Conservation (phyloP, 2,329 filamentous ascomycete genomes). For the Fusarium sp. region DNA sequence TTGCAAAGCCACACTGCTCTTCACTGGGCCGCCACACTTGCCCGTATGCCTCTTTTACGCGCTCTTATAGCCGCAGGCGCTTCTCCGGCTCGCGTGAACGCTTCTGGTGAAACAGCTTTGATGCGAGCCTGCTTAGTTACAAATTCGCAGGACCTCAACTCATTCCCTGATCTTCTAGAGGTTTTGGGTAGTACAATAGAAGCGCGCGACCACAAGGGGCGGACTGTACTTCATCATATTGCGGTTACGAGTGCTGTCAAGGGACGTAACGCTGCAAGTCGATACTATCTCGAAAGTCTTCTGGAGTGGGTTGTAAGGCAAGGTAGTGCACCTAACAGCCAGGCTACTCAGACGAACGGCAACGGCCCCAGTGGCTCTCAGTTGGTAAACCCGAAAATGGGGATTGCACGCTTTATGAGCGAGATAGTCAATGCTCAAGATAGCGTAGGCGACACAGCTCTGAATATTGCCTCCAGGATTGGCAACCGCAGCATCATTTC, state of each 20-base stretch:
- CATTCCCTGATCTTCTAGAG: slow-evolving; percentile 91
- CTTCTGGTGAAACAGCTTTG: slow-evolving; percentile 89
- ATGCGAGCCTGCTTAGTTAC: slow-evolving; percentile 94
- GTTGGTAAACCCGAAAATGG: slow-evolving; percentile 74
- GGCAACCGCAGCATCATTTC: slow-evolving; percentile 95
- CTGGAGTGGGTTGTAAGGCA: slow-evolving; percentile 95
- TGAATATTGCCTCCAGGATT: slow-evolving; percentile 93
- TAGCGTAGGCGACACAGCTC: slow-evolving; percentile 91
- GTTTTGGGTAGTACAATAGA: slow-evolving; percentile 91
- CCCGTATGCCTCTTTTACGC: slow-evolving; percentile 84
- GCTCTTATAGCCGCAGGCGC: slow-evolving; percentile 87
- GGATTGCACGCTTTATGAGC: slow-evolving; percentile 92
- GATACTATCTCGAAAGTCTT: slow-evolving; percentile 95
- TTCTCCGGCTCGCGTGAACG: slow-evolving; percentile 88
- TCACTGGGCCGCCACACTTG: slow-evolving; percentile 96
- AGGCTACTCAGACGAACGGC: slow-evolving; percentile 54
- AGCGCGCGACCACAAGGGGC: slow-evolving; percentile 86
- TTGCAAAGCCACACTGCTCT: slow-evolving; percentile 89
- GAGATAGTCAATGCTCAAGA: slow-evolving; percentile 98
- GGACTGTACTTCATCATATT: slow-evolving; percentile 96
- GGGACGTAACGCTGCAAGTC: slow-evolving; percentile 88
- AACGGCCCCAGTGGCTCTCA: slow-evolving; percentile 58
- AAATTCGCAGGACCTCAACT: slow-evolving; percentile 92
- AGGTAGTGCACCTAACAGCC: slow-evolving; percentile 73
- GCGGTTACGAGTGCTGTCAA: slow-evolving; percentile 96